A percentile compares a stretch with the other conserved stretches of the same genome.
Conservation (phyloP, 2,329 filamentous ascomycete species). For the Ophiostoma pallidulum region DNA sequence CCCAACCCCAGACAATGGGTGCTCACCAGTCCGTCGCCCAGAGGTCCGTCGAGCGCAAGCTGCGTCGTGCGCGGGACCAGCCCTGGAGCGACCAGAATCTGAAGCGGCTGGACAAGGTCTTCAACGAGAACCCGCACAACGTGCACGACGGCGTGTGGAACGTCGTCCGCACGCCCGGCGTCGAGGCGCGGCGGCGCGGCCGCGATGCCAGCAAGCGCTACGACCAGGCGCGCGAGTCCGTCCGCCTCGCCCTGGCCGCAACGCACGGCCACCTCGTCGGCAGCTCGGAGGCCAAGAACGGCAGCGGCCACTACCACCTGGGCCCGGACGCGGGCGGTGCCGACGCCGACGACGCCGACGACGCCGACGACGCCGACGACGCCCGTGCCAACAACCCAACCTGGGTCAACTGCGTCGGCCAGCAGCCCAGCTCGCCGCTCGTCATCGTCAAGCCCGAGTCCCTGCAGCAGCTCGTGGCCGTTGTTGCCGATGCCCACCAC, state of each 20-base stretch:
- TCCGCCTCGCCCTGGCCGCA: slow-evolving; percentile 9
- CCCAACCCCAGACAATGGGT: background rate
- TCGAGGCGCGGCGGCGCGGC: slow-evolving; percentile 6
- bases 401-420: slow-evolving; percentile 19
- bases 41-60: slow-evolving; percentile 14
- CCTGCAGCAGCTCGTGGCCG: slow-evolving; percentile 18
- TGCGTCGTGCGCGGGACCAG: slow-evolving; percentile 9
- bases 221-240: slow-evolving; percentile 9
- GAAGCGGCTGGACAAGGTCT: slow-evolving; percentile 11
- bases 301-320: no score
- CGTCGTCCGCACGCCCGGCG: slow-evolving; percentile 8
- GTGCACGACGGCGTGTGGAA: slow-evolving; percentile 14
- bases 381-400: background rate
- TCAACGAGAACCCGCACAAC: slow-evolving; percentile 10
- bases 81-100: slow-evolving; percentile 10
- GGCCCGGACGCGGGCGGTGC: no score
- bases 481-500: slow-evolving; percentile 16
- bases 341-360: background rate
- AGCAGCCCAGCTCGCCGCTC: slow-evolving; percentile 17
- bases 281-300: slow-evolving; percentile 1
- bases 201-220: slow-evolving; percentile 12
- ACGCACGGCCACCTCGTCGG: slow-evolving; percentile 6
- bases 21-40: slow-evolving; percentile 8
- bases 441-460: slow-evolving; percentile 16
- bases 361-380: background rate